Conservation (phyloP, 352 stramenopile genomes). For the Phytopythium boreale region DNA sequence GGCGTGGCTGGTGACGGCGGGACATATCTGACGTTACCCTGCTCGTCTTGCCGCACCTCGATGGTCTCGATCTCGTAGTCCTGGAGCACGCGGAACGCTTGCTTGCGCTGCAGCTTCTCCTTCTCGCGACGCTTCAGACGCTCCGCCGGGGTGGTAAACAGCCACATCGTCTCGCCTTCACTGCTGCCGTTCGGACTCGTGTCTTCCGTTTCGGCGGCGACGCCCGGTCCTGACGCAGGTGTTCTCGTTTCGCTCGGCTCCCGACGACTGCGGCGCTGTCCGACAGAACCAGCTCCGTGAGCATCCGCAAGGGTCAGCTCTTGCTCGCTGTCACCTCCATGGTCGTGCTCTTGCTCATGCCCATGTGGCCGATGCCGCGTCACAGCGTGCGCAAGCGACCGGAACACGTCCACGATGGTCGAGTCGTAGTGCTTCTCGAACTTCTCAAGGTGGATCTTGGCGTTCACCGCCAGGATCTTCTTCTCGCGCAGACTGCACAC, state of each 20-base stretch:
- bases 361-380: slow-evolving; percentile 7
- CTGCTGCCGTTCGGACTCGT: slow-evolving; percentile 14
- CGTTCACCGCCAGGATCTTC: slow-evolving; percentile 53
- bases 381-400: slow-evolving; percentile 39
- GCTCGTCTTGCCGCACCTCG: slow-evolving; percentile 8
- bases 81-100: slow-evolving; percentile 50
- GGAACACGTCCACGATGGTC: slow-evolving; percentile 56
- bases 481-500: slow-evolving; percentile 50
- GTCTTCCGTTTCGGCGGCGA: neutral
- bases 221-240: neutral
- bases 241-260: neutral
- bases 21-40: slow-evolving; percentile 8
- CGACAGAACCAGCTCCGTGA: neutral
- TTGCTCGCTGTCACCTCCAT: neutral
- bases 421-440: slow-evolving; percentile 67
- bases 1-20: neutral
- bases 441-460: slow-evolving; percentile 41
- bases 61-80: slow-evolving; percentile 48
- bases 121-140: slow-evolving; percentile 46
- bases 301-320: neutral
- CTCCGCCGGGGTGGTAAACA: slow-evolving; percentile 48
- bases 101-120: slow-evolving; percentile 50
- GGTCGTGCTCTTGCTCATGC: neutral
- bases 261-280: neutral
- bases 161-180: slow-evolving; percentile 47